Base-by-base conservation (phyloP, 306 rosid genomes). In the apple (Malus domestica) region DNA sequence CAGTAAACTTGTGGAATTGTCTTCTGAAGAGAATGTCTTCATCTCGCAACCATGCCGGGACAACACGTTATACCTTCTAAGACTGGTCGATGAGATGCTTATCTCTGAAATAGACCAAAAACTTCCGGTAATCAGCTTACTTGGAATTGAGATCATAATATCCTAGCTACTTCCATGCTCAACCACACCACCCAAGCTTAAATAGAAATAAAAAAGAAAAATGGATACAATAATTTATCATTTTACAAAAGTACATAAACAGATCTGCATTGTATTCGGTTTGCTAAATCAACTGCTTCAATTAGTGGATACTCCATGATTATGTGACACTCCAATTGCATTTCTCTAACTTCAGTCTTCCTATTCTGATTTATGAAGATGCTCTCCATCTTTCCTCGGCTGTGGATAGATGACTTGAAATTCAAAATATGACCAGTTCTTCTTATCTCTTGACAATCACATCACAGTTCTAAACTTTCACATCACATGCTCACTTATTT, bases 31-130 rank as follows among this genome's bases (percentile, higher is more conserved):
- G 77, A 92, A 88, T 86, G 85, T 89, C 78, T 86, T 95, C 71
- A 68, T 84, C 70, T 86, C 89, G 2, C 98, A 95, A 80, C 98
- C 98, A 67, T 92, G 97, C 83, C 91, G 98, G 69, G 98, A 95
- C 82, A 95, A 95, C 87, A 80, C 96, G 18, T 73, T 92, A 70
- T 95, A 88, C 85, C 91, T 95, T 79, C 83, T 92, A 85, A 92
- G 82, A 80, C 84, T 95, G 85, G 85, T 92, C 66, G 98, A 95
- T 72, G 97, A 95, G 86, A 84, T 92, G 90, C 92, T 95, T 80
- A 82, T 88, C 70, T 83, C 96, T 27, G 98, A 92, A 89, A 77
- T 88, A 70, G 96, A 95, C 74, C 85, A 78, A 83, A 87, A 86
- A 59, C 93, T 92, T 79, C 96, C 89, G 98, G 98, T 95, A 95